These are phyloP conservation scores for Zoysia japonica DNA, from an alignment of 176 grass and related monocot genomes.

Conservation along the genomic window DNA sequence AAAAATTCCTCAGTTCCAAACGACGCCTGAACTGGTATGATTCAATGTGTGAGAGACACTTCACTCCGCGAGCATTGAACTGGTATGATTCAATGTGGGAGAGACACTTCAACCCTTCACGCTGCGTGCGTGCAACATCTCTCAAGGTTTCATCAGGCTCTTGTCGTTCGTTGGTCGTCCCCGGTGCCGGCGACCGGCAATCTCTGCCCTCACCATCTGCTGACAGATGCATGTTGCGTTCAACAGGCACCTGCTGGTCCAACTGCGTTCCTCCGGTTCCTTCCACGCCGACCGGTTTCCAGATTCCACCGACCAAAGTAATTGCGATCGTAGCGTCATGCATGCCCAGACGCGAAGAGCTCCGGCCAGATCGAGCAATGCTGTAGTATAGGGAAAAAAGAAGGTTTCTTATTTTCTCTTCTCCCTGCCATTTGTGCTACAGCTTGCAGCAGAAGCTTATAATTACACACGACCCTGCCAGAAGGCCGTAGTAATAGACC, in stretches of 20 bases:
- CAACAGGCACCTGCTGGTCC: constrained; percentile 8
- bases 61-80: background rate
- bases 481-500: background rate
- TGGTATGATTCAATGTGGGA: constrained; percentile 12
- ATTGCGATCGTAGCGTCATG: background rate
- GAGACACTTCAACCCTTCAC: background rate
- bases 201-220: background rate
- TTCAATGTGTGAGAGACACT: too few species aligned
- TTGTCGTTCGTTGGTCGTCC: background rate
- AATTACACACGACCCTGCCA: background rate
- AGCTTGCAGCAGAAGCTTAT: background rate
- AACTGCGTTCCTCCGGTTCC: constrained; percentile 16
- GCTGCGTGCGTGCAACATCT: background rate
- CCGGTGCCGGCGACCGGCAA: background rate
- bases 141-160: background rate
- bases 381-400: too few species aligned
- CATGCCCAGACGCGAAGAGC: too few species aligned
- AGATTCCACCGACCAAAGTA: constrained; percentile 36
- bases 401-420: background rate
- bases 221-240: constrained; percentile 39
- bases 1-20: too few species aligned
- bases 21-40: background rate
- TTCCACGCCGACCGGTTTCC: background rate
- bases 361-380: too few species aligned
- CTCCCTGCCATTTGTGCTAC: background rate